phyloP scores from a whole-genome alignment of 116 monocot genomes.

The Phalaenopsis hybrid region DNA sequence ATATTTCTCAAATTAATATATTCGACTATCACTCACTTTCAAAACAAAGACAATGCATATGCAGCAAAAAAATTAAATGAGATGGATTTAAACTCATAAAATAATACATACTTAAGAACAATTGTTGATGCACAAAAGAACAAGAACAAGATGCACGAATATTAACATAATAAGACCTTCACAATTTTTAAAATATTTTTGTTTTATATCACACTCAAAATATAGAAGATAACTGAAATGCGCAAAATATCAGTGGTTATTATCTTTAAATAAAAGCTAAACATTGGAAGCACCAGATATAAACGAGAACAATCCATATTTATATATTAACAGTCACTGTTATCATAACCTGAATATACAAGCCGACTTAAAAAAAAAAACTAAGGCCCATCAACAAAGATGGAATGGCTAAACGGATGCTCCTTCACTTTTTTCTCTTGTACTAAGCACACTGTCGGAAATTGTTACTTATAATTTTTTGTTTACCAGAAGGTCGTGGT shows the following conservation, averaged over 20 bases:
- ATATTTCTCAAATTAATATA: not conserved
- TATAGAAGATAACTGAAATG: not conserved
- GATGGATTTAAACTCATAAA: not conserved
- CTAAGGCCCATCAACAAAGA: not conserved
- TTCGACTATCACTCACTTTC: not conserved
- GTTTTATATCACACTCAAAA: not conserved
- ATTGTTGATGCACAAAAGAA: not conserved
- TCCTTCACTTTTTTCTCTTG: not conserved
- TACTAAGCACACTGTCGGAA: not conserved
- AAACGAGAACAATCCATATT: not conserved
- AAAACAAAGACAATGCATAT: not conserved
- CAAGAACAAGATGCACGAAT: not conserved
- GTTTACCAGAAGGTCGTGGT: not conserved
- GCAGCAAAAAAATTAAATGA: not conserved
- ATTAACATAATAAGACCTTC: not conserved
- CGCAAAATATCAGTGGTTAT: not conserved
- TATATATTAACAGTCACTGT: not conserved
- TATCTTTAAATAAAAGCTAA: not conserved
- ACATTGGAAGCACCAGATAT: not conserved
- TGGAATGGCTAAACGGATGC: not conserved
- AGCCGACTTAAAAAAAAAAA: not conserved
- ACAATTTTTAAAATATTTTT: not conserved
- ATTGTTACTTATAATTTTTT: not conserved
- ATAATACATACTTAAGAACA: not conserved
- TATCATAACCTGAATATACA: not conserved